These are phyloP conservation scores for Xylariaceae sp. DNA, from an alignment of 2,329 filamentous ascomycete genomes.

Conservation along the genomic window DNA sequence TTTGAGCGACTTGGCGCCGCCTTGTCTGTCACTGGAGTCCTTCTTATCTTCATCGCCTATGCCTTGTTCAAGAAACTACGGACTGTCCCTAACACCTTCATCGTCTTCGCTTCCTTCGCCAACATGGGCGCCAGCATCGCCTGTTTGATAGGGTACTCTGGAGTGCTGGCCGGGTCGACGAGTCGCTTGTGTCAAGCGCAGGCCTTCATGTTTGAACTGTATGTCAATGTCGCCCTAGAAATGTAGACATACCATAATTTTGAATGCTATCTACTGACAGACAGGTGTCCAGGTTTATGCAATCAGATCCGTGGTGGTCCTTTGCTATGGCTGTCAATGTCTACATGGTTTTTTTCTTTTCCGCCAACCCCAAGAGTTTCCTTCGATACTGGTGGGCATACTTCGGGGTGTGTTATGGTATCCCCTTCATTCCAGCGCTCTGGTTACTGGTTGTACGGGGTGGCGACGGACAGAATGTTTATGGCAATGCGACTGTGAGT, in stretches of 20 bases:
- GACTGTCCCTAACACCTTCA: constrained; percentile 58
- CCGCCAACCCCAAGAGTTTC: constrained; percentile 62
- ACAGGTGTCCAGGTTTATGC: constrained; percentile 59
- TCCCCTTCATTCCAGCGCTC: constrained; percentile 65
- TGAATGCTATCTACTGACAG: background rate
- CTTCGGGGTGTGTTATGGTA: constrained; percentile 64
- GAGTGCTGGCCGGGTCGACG: constrained; percentile 48
- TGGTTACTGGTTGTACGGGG: constrained; percentile 55
- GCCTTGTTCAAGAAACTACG: constrained; percentile 46
- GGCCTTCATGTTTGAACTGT: constrained; percentile 64
- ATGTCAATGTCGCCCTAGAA: constrained; percentile 29
- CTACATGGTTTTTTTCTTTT: constrained; percentile 62
- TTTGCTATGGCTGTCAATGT: constrained; percentile 82
- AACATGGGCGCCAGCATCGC: constrained; percentile 59
- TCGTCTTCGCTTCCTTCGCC: constrained; percentile 56
- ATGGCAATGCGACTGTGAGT: constrained; percentile 54
- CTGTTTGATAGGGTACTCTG: constrained; percentile 67
- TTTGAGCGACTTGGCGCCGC: constrained; percentile 52
- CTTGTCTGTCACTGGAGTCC: constrained; percentile 47
- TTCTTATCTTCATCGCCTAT: constrained; percentile 50
- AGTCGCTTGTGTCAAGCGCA: constrained; percentile 59
- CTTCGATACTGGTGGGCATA: constrained; percentile 68
- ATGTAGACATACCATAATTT: background rate
- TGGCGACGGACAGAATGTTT: constrained; percentile 36
- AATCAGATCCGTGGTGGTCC: constrained; percentile 72